Evolutionary conservation across 2,329 filamentous ascomycete genomes (phyloP).

Genomic region (Pseudogymnoascus sp.): DNA sequence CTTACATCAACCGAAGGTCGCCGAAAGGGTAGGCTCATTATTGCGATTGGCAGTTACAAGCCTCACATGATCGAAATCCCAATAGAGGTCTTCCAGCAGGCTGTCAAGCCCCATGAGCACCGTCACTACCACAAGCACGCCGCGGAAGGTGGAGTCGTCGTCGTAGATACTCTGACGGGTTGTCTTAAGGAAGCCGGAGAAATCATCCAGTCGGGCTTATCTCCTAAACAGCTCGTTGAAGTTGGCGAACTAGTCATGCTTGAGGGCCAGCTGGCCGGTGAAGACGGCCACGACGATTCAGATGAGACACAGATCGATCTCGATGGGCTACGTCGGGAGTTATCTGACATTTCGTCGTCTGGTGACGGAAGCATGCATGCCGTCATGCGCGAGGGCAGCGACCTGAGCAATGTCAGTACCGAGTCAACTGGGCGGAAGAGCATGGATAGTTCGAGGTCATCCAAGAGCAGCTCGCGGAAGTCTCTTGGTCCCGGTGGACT

Average conservation of each 20-base stretch:
- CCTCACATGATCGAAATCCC: slow-evolving; percentile 77
- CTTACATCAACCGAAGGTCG: slow-evolving; percentile 65
- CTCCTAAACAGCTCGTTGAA: slow-evolving; percentile 71
- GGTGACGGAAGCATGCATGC: neutral
- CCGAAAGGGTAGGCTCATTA: slow-evolving; percentile 61
- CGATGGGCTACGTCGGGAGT: neutral
- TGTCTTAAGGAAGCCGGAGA: slow-evolving; percentile 81
- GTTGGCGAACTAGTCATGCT: slow-evolving; percentile 71
- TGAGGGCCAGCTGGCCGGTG: slow-evolving; percentile 25
- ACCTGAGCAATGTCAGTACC: neutral
- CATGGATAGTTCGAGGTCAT: neutral
- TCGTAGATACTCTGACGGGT: slow-evolving; percentile 70
- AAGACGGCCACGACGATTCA: neutral
- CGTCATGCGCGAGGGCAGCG: neutral
- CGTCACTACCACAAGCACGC: slow-evolving; percentile 60
- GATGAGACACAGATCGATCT: neutral
- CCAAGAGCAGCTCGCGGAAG: neutral
- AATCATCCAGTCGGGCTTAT: slow-evolving; percentile 68
- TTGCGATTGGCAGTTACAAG: slow-evolving; percentile 62
- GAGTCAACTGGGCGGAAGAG: neutral
- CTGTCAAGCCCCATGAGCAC: slow-evolving; percentile 44
- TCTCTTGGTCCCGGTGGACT: neutral
- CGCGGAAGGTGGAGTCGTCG: slow-evolving; percentile 54
- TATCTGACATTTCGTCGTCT: neutral
- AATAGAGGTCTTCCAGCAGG: slow-evolving; percentile 62